Base-by-base conservation (phyloP, 2,329 filamentous ascomycete genomes). In the Claviceps sp. region DNA sequence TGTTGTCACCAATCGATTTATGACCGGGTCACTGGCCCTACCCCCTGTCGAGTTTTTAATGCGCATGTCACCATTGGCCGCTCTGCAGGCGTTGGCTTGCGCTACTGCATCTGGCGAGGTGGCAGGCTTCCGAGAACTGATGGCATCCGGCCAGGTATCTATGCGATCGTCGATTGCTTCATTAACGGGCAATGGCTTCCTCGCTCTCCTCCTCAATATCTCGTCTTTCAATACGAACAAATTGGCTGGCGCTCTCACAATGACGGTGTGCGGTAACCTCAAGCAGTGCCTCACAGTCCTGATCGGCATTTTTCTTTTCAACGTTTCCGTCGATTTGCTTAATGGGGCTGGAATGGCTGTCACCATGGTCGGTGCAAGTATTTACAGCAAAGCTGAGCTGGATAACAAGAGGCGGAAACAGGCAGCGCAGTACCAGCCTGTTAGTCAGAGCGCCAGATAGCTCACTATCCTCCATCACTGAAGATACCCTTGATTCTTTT, bases 1-100 rank as follows among this genome's bases (percentile, higher is more conserved):
- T 1, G 76, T 84, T 38, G 77, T 77, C 34, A 81, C 80, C 39
- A 83, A 83, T 65, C 74, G 77, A 59, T 73, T 83, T 59, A 81
- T 82, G 76, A 83, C 80, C 8, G 79, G 78, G 37, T 71, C 73
- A 3, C 70, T 82, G 30, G 71, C 73, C 19, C 72, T 82, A 3
- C 74, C 76, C 0, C 73, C 78, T 2, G 69, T 81, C 55, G 80
- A 84, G 60, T 72, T 82, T 17, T 72, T 82, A n/a, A 70, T 79
- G 59, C 74, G 78, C 62, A 78, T 82, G 76, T 80, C 77, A 13
- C 80, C 79, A 1, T 70, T 83, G 8, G 80, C 80, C 11, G 76
- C 73, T 41, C 59, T 74, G 40, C 78, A 81, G 63, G 76, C 76
- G 16, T 58, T 80, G 45, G 60, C 73, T 43, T 79, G 73, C 63